Evolutionary conservation across 2,329 filamentous ascomycete genomes (phyloP), one percentile per base, ranked within the genome.

Genomic region (Penicillium sp.): DNA sequence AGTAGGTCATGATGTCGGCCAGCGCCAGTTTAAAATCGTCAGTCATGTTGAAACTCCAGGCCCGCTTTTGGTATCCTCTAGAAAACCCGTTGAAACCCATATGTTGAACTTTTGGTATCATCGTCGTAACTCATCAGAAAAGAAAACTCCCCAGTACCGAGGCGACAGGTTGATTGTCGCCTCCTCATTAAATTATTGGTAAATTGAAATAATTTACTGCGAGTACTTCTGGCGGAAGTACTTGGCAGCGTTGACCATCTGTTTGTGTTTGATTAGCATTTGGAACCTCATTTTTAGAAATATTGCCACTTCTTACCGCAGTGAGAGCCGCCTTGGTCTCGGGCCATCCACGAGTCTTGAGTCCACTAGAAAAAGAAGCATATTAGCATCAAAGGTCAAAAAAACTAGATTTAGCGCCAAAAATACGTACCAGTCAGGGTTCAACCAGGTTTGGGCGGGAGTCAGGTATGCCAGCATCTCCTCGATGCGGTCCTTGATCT

Each of bases 221-320:
- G 86, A 76, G 81, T 95, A 89, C 85, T 96, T 92, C 79, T 88
- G 79, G 77, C 94, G 93, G 92, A 87, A 97, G 84, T 82, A 88
- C 87, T 97, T 97, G 84, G 94, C 93, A 58, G 94, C 94, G 77
- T 93, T 92, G 80, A 99, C 93, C 91, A 99, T 89, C 88, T 97
- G 33, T 48, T 36, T 9, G 88, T 97, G 31, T 48, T 48, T 48
- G 3, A 15, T 48, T 2, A 48, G 46, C 46, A 48, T 48, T 48
- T 36, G 23, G 21, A 9, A 48, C 31, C 9, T 34, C n/a, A 34
- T 5, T 21, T n/a, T 5, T 1, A 6, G 5, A 8, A 9, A 8
- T 3, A 48, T 34, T 34, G 15, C 10, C 11, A 21, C 0, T 21
- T 21, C 43, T 46, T 46, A 46, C 43, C 19, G 49, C 96, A 82